phyloP scores from a whole-genome alignment of 1,284 basidiomycete species.

The Omphalotus olearius region DNA sequence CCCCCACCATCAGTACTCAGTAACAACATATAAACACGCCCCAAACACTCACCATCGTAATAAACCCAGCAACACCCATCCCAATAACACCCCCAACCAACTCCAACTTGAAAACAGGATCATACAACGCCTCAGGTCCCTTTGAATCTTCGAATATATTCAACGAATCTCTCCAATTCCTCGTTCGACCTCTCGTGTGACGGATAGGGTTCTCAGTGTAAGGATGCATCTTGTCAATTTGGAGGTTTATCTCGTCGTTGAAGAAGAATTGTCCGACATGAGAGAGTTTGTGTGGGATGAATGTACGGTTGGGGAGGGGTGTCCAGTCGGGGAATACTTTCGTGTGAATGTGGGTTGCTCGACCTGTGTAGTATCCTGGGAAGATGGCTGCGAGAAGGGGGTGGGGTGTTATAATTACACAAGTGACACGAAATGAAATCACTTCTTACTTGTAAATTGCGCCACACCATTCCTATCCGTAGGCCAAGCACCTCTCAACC shows the following conservation, averaged over 20 bases:
- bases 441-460: conserved; percentile 52
- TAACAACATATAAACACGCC: background rate
- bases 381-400: conserved; percentile 44
- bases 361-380: conserved; percentile 60
- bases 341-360: conserved; percentile 49
- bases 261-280: conserved; percentile 68
- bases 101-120: conserved; percentile 45
- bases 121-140: conserved; percentile 41
- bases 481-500: conserved; percentile 63
- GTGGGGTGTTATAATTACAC: background rate
- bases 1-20: background rate
- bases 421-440: background rate
- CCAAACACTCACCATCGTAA: conserved; percentile 39
- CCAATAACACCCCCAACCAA: conserved; percentile 41
- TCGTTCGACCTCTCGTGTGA: conserved; percentile 38
- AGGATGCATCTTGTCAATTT: conserved; percentile 47
- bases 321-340: conserved; percentile 42
- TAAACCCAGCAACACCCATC: conserved; percentile 45
- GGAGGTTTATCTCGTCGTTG: conserved; percentile 51
- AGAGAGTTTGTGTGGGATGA: conserved; percentile 30
- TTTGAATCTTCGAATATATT: conserved; percentile 47
- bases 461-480: conserved; percentile 65
- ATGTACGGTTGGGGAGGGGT: conserved; percentile 37
- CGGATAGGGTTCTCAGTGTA: conserved; percentile 44
- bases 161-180: conserved; percentile 45